A percentile compares a stretch with the other conserved stretches of the same genome.
These are phyloP conservation scores for Teunomyces tritomae DNA, from an alignment of 805 yeast genomes.

Conservation along the genomic window DNA sequence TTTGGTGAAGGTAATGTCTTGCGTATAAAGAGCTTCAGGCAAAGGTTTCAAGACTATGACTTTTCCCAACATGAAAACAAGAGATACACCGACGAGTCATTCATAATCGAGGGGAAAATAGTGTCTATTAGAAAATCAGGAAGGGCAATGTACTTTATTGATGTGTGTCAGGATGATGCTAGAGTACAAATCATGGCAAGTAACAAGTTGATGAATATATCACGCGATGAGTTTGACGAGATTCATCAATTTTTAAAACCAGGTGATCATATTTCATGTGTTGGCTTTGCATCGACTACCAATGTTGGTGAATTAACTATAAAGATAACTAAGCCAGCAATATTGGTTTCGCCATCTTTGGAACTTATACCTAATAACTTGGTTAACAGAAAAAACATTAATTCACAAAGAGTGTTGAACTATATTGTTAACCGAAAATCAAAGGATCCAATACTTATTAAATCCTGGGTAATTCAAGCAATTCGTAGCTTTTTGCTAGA, in stretches of 20 bases:
- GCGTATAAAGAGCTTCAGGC: conserved; percentile 41
- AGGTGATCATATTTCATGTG: conserved; percentile 69
- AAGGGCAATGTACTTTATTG: conserved; percentile 66
- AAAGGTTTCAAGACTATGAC: conserved; percentile 22
- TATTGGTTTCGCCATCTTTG: conserved; percentile 64
- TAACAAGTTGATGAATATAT: conserved; percentile 43
- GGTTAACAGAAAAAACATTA: conserved; percentile 52
- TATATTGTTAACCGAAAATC: conserved; percentile 60
- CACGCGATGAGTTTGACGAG: conserved; percentile 41
- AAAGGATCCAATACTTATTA: conserved; percentile 44
- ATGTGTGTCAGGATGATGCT: conserved; percentile 57
- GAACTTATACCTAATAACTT: conserved; percentile 64
- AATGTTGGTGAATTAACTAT: conserved; percentile 77
- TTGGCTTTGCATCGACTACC: conserved; percentile 74
- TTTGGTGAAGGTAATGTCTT: conserved; percentile 6
- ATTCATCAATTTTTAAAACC: conserved; percentile 47
- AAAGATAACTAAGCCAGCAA: conserved; percentile 49
- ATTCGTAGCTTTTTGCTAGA: conserved; percentile 57
- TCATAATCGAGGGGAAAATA: conserved; percentile 54
- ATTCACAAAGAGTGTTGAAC: conserved; percentile 69
- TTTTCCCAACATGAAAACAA: conserved; percentile 10
- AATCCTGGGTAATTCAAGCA: conserved; percentile 53
- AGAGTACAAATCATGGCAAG: conserved; percentile 64
- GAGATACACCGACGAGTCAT: conserved; percentile 1
- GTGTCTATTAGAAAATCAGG: conserved; percentile 60